Conservation (phyloP, 441 rosid genomes). For the Bruguiera hainesii region DNA sequence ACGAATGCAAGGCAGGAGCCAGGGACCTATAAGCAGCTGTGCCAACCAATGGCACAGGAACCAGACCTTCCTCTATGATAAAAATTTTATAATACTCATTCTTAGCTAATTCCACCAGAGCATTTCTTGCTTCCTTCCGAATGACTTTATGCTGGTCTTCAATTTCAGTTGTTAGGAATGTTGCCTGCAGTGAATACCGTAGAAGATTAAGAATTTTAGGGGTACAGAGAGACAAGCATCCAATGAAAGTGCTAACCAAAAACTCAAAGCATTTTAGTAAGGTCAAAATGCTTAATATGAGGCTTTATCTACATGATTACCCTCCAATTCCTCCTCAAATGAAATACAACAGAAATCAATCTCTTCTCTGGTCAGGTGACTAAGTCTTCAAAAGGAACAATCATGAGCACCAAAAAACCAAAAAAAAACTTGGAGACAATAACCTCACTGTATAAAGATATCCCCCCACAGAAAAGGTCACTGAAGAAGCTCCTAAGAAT, state of each 20-base stretch:
- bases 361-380: neutral
- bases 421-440: neutral
- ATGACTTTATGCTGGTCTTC: slow-evolving; percentile 47
- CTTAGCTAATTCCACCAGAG: slow-evolving; percentile 74
- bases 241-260: neutral
- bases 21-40: slow-evolving; percentile 64
- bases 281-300: neutral
- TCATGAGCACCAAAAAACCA: neutral
- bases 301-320: neutral
- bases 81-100: slow-evolving; percentile 69
- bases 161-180: slow-evolving; percentile 43
- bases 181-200: slow-evolving; percentile 46
- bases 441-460: neutral
- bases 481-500: neutral
- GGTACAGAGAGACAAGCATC: neutral
- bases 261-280: neutral
- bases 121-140: slow-evolving; percentile 65
- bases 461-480: no score
- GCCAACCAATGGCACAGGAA: slow-evolving; percentile 78
- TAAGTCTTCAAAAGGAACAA: neutral
- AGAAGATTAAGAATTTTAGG: slow-evolving; percentile 6
- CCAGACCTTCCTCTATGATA: slow-evolving; percentile 77
- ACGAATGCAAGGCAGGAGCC: slow-evolving; percentile 60
- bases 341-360: neutral
- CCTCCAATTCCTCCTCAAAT: neutral